Evolutionary conservation across 371 early-diverging fungal species (phyloP).

Genomic region (Mucor sp.): DNA sequence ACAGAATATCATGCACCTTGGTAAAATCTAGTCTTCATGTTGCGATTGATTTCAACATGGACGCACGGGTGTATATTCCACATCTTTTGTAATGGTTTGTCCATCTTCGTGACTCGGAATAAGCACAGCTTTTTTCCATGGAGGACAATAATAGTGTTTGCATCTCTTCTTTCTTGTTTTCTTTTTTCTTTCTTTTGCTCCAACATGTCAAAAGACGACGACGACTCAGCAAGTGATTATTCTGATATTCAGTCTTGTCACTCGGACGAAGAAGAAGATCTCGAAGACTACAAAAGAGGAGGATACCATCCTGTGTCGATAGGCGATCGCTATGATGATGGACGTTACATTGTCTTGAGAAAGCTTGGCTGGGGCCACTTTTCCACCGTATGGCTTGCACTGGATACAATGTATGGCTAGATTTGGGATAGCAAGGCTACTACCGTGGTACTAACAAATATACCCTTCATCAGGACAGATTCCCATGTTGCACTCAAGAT

Average conservation of each 20-base stretch:
- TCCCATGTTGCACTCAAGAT: slow-evolving; percentile 95
- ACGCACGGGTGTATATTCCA: too few species aligned
- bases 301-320: slow-evolving; percentile 93
- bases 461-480: slow-evolving; percentile 41
- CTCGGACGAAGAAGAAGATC: slow-evolving; percentile 85
- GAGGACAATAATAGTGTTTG: not conserved
- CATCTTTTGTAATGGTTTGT: not conserved
- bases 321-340: slow-evolving; percentile 82
- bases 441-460: not conserved
- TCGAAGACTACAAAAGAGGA: slow-evolving; percentile 87
- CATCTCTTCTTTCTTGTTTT: not conserved
- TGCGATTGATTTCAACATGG: not conserved
- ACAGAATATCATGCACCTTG: too few species aligned
- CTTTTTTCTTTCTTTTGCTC: not conserved
- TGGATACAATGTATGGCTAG: slow-evolving; percentile 67
- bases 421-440: not conserved
- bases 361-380: slow-evolving; percentile 99
- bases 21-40: not conserved
- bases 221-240: slow-evolving; percentile 28
- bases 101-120: not conserved
- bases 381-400: slow-evolving; percentile 95
- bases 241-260: slow-evolving; percentile 23
- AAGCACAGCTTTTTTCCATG: not conserved
- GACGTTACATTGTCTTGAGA: slow-evolving; percentile 80
- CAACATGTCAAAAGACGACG: slow-evolving; percentile 14